A percentile compares a stretch with the other conserved stretches of the same genome.
phyloP scores from a whole-genome alignment of 306 rosid species.

The Crataegus laevigata region DNA sequence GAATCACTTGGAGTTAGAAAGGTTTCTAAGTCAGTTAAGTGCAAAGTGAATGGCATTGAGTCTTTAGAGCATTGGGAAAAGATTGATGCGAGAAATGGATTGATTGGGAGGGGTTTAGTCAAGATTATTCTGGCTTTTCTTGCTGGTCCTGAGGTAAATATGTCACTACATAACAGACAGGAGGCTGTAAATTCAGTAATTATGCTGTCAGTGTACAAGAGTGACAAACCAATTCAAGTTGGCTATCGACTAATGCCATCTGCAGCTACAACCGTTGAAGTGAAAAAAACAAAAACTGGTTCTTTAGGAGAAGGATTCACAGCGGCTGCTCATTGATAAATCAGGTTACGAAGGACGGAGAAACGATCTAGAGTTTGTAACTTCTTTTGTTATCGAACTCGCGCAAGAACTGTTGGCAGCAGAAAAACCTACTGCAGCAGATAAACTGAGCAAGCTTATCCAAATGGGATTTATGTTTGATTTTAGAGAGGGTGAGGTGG shows the following conservation, averaged over 20 bases:
- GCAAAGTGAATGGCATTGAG: neutral
- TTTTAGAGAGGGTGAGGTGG: conserved; percentile 3
- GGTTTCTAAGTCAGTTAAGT: conserved; percentile 5
- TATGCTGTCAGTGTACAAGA: neutral
- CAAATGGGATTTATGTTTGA: neutral
- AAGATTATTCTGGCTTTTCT: conserved; percentile 12
- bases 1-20: conserved; percentile 12
- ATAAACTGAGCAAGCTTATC: conserved; percentile 3
- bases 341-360: neutral
- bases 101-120: conserved; percentile 7
- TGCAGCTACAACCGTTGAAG: neutral
- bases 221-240: conserved; percentile 3
- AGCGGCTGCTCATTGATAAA: neutral
- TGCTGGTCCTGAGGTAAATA: conserved; percentile 1
- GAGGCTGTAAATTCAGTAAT: neutral
- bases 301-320: conserved; percentile 13
- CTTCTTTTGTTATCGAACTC: conserved; percentile 18
- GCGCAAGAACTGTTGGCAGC: neutral
- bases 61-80: neutral
- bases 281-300: conserved; percentile 4
- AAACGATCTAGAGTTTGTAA: neutral
- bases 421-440: neutral
- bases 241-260: neutral
- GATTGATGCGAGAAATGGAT: neutral
- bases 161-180: conserved; percentile 9